A percentile compares a stretch with the other conserved stretches of the same genome.
phyloP scores from a whole-genome alignment of 805 yeast species.

The Brettanomyces anomalus region DNA sequence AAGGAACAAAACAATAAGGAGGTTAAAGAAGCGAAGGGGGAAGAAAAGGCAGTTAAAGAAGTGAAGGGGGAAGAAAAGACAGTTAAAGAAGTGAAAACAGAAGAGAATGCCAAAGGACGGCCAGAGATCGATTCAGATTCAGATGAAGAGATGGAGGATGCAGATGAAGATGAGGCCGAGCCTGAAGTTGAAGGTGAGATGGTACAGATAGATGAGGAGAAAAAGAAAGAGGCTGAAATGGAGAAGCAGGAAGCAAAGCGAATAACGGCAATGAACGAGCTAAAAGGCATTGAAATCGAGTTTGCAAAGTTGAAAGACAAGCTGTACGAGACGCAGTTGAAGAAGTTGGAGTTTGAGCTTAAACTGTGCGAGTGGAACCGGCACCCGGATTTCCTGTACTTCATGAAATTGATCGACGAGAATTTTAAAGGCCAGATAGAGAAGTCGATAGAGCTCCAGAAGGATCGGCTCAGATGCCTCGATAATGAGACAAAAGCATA shows the following conservation, averaged over 20 bases:
- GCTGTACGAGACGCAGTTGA: conserved; percentile 74
- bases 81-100: background rate
- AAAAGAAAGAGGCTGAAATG: conserved; percentile 19
- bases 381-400: conserved; percentile 80
- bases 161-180: conserved; percentile 23
- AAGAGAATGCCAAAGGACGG: background rate
- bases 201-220: conserved; percentile 8
- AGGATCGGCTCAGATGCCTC: conserved; percentile 68
- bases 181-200: conserved; percentile 16
- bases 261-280: conserved; percentile 56
- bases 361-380: conserved; percentile 81
- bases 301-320: conserved; percentile 83
- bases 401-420: conserved; percentile 60
- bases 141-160: conserved; percentile 34
- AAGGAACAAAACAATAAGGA: conserved; percentile 3
- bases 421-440: conserved; percentile 62
- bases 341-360: conserved; percentile 70
- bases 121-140: conserved; percentile 32
- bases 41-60: background rate
- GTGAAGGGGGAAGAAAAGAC: conserved; percentile 1
- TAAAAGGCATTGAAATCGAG: conserved; percentile 73
- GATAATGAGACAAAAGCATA: conserved; percentile 73
- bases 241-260: conserved; percentile 34
- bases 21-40: background rate
- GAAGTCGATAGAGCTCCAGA: conserved; percentile 29